Evolutionary conservation across 2,329 filamentous ascomycete species (phyloP).

Genomic region (Ophiostoma angusticollis): DNA sequence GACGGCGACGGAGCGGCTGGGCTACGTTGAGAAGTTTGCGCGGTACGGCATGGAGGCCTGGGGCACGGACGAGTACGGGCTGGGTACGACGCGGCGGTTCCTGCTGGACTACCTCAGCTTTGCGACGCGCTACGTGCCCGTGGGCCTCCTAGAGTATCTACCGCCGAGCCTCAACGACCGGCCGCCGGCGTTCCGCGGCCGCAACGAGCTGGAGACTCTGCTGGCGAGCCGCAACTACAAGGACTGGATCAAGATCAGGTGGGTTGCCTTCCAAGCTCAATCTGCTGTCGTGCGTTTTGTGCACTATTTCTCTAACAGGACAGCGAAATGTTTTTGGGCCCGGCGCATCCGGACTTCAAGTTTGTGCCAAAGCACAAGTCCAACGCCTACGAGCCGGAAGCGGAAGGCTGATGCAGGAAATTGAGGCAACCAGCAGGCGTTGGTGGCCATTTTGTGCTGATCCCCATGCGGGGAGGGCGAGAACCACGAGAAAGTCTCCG

Average conservation of each 20-base stretch:
- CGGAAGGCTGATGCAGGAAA: conserved; percentile 5
- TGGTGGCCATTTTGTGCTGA: too few relatives aligned
- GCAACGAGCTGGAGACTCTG: conserved; percentile 88
- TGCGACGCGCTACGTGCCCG: conserved; percentile 76
- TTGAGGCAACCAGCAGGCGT: too few relatives aligned
- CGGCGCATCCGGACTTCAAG: conserved; percentile 76
- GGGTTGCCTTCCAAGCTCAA: too few relatives aligned
- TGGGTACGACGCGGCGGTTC: conserved; percentile 84
- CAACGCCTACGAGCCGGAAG: conserved; percentile 75
- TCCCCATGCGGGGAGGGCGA: too few relatives aligned
- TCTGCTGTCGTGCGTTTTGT: not conserved
- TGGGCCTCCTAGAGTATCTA: conserved; percentile 77
- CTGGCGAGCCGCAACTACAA: conserved; percentile 82
- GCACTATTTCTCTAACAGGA: not conserved
- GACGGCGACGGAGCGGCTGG: conserved; percentile 71
- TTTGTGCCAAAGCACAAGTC: conserved; percentile 98
- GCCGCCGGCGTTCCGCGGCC: conserved; percentile 68
- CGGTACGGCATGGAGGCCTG: conserved; percentile 86
- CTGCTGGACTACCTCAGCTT: conserved; percentile 94
- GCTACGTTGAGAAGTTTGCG: conserved; percentile 78
- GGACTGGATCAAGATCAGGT: conserved; percentile 99
- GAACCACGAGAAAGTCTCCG: too few relatives aligned
- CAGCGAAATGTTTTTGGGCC: conserved; percentile 96
- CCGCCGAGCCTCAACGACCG: conserved; percentile 83
- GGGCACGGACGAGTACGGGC: conserved; percentile 89